A percentile compares a stretch with the other conserved stretches of the same genome.
Conservation (phyloP, 1,284 basidiomycete species). For the Trametes pubescens region DNA sequence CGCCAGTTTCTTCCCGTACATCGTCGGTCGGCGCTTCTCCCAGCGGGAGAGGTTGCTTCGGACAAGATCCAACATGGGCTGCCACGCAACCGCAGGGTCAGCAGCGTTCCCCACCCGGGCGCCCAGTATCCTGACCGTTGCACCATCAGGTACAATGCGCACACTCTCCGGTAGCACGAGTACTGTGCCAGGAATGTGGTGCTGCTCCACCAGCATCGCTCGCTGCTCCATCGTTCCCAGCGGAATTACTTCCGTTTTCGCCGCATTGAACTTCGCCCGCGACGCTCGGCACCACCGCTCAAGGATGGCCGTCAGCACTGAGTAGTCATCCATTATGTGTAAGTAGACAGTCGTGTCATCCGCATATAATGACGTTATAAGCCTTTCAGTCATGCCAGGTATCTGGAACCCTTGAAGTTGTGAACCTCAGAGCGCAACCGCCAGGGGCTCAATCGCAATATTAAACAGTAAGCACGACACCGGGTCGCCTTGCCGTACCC, state of each 20-base stretch:
- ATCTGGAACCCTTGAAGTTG: constrained; percentile 42
- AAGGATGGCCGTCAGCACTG: background rate
- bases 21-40: too few species aligned
- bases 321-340: too few species aligned
- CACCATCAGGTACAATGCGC: too few species aligned
- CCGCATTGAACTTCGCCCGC: constrained; percentile 8
- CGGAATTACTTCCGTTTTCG: constrained; percentile 2
- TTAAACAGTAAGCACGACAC: constrained; percentile 49
- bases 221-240: too few species aligned
- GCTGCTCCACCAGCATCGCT: too few species aligned
- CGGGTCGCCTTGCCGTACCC: background rate
- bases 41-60: too few species aligned
- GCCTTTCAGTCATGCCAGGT: constrained; percentile 6
- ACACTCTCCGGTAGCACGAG: too few species aligned
- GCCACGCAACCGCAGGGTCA: too few species aligned
- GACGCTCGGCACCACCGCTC: constrained; percentile 2
- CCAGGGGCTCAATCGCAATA: constrained; percentile 46
- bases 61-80: too few species aligned
- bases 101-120: too few species aligned
- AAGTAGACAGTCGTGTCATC: constrained; percentile 10
- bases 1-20: background rate
- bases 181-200: too few species aligned
- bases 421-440: constrained; percentile 39
- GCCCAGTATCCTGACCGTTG: too few species aligned
- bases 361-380: background rate